phyloP scores from a whole-genome alignment of 2,329 filamentous ascomycete species.

The Penicillium sp. region DNA sequence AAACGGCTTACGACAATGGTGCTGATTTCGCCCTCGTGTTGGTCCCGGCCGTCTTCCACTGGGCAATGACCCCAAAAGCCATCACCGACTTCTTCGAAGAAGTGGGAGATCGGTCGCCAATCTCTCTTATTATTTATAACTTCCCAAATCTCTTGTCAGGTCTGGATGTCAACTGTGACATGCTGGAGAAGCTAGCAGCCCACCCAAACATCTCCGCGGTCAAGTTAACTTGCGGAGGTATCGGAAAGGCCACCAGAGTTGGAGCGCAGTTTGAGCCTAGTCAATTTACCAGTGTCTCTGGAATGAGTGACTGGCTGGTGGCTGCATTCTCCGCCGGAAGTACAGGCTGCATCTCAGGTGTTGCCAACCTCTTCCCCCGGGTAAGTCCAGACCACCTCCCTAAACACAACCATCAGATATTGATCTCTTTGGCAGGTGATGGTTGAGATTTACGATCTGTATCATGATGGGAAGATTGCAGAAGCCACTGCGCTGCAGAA shows the following conservation, averaged over 20 bases:
- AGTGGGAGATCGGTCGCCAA: constrained; percentile 56
- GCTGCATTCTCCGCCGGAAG: constrained; percentile 60
- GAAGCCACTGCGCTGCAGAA: constrained; percentile 54
- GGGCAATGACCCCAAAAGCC: constrained; percentile 61
- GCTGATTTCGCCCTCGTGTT: constrained; percentile 72
- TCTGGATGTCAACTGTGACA: constrained; percentile 46
- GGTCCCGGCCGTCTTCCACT: constrained; percentile 69
- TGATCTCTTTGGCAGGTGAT: constrained; percentile 31
- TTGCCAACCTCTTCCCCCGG: constrained; percentile 62
- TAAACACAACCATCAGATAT: constrained; percentile 13
- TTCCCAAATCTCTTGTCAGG: constrained; percentile 47
- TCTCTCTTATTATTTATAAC: constrained; percentile 51
- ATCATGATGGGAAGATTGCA: constrained; percentile 45
- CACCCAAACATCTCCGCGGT: constrained; percentile 40
- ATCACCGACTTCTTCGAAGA: constrained; percentile 63
- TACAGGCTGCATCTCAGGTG: constrained; percentile 61
- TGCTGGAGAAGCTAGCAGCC: constrained; percentile 30
- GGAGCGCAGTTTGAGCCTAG: constrained; percentile 36
- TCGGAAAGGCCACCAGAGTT: constrained; percentile 45
- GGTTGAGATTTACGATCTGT: constrained; percentile 52
- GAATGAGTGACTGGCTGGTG: constrained; percentile 50
- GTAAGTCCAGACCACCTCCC: constrained; percentile 16
- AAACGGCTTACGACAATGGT: constrained; percentile 63
- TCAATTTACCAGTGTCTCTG: constrained; percentile 42
- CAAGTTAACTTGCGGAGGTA: constrained; percentile 41